Base-by-base conservation (phyloP, 139 green algal genomes). In the Raphidocelis subcapitata region DNA sequence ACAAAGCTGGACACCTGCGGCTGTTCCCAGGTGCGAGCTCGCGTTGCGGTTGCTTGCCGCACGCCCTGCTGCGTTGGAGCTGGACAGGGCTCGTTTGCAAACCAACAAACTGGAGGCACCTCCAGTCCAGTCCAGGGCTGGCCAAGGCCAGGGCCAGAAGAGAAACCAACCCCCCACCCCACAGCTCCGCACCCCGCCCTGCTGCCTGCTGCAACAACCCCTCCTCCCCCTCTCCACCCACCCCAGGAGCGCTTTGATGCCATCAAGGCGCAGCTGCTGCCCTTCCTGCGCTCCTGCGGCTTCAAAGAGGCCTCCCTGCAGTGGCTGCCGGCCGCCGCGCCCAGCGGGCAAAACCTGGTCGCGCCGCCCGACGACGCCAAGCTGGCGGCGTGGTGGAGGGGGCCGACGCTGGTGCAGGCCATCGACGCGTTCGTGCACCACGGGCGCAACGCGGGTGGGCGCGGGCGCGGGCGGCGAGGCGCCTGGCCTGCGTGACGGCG, bases 1-100 rank as follows among this genome's bases (percentile, higher is more conserved):
- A 95, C 76, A 74, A 97, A 97, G 83, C 87, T 97, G 63, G 92
- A 97, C 82, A 92, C 85, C 15, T 90, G 81, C 31, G 87, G 81
- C 70, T 94, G 85, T 68, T 76, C 67, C 8, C 71, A 92, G 81
- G 80, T 84, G 74, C 0, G 77, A 12, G 20, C 52, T 18, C n/a
- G n/a, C n/a, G n/a, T n/a, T n/a, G n/a, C n/a, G n/a, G n/a, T n/a
- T n/a, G n/a, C n/a, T n/a, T n/a, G n/a, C n/a, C n/a, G n/a, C n/a
- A n/a, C n/a, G n/a, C n/a, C n/a, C n/a, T n/a, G n/a, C n/a, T n/a
- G n/a, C n/a, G n/a, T n/a, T n/a, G n/a, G n/a, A n/a, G n/a, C n/a
- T n/a, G n/a, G n/a, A n/a, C n/a, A n/a, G n/a, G n/a, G n/a, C n/a
- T n/a, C n/a, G n/a, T n/a, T n/a, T n/a, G n/a, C n/a, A n/a, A n/a